phyloP scores from a whole-genome alignment of 208 protist species.

The Phytomonas sp. region DNA sequence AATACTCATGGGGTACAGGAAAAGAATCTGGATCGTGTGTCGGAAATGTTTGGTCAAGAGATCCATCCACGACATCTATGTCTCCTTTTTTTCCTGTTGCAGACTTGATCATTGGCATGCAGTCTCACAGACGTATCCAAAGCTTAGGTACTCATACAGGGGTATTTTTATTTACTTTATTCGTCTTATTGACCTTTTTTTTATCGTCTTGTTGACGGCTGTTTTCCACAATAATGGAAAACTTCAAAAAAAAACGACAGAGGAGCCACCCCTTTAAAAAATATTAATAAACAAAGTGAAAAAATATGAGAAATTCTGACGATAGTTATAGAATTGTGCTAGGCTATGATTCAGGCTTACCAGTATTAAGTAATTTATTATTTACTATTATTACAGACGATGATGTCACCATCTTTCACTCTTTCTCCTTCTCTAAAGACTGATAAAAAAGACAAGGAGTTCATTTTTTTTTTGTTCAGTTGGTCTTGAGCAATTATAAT shows the following conservation, averaged over 20 bases:
- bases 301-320: conserved; percentile 3
- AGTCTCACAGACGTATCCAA: neutral
- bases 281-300: neutral
- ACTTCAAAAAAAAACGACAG: neutral
- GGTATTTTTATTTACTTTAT: neutral
- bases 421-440: neutral
- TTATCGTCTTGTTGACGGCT: neutral
- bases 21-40: neutral
- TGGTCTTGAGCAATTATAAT: neutral
- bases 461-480: neutral
- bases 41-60: neutral
- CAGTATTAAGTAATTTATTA: neutral
- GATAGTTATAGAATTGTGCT: neutral
- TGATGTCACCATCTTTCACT: neutral
- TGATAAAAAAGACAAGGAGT: neutral
- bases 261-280: neutral
- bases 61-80: neutral
- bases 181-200: neutral
- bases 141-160: neutral
- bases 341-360: neutral
- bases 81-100: neutral
- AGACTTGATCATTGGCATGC: neutral
- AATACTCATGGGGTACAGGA: conserved; percentile 6
- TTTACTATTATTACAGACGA: neutral
- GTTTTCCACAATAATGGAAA: neutral